Percentiles rank a stretch among this genome's conserved stretches.
Evolutionary conservation across 1,284 basidiomycete species (phyloP).

Genomic region (Puccinia triticina): DNA sequence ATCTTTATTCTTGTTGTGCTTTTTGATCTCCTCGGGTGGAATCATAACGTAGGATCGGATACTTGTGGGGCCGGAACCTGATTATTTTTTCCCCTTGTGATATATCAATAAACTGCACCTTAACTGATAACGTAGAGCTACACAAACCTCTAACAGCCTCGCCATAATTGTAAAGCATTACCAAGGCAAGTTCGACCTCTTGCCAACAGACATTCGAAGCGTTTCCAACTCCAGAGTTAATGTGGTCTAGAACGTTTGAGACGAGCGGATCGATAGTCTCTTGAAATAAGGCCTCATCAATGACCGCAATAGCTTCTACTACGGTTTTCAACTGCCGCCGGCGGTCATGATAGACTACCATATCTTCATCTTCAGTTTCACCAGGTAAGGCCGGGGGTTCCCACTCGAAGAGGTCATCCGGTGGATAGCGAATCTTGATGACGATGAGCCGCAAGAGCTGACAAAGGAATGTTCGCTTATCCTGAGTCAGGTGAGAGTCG

Average conservation of each 20-base stretch:
- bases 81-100: background rate
- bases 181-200: conserved; percentile 87
- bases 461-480: conserved; percentile 77
- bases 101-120: background rate
- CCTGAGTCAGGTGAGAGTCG: conserved; percentile 69
- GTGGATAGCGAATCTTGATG: conserved; percentile 68
- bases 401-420: conserved; percentile 76
- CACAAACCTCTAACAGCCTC: conserved; percentile 63
- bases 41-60: conserved; percentile 43
- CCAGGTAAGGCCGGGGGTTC: conserved; percentile 76
- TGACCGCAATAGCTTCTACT: conserved; percentile 76
- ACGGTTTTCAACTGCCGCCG: conserved; percentile 84
- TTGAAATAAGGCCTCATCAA: conserved; percentile 80
- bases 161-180: conserved; percentile 89
- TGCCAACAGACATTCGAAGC: conserved; percentile 76
- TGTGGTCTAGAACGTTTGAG: conserved; percentile 72
- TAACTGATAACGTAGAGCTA: background rate
- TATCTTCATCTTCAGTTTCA: conserved; percentile 86
- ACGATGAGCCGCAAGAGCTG: conserved; percentile 79
- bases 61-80: conserved; percentile 38
- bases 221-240: conserved; percentile 64
- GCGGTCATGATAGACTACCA: conserved; percentile 78
- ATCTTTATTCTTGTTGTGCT: conserved; percentile 50
- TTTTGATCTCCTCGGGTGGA: conserved; percentile 49
- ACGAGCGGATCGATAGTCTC: conserved; percentile 73